Base-by-base conservation (phyloP, 306 rosid genomes). In the Hippophae rhamnoides region DNA sequence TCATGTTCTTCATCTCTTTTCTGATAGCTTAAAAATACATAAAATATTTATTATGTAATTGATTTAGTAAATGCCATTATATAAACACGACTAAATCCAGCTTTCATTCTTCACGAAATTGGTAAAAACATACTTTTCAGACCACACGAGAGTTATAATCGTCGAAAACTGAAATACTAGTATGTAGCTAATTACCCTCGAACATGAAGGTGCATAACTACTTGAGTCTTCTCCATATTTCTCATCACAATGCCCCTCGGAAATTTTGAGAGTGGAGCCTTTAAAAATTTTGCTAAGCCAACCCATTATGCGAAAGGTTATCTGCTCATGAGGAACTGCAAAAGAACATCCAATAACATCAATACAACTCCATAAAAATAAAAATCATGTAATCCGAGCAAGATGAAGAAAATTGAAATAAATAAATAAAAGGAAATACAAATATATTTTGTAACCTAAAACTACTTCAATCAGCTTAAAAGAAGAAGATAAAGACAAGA, bases 261-360 rank as follows among this genome's bases (percentile, higher is more conserved):
- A 82, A 65, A 79, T 62, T 71, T 82, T 87, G 18, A 78, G 87
- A 56, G 80, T 72, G 2, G 95, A 79, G 66, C 83, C 85, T 73
- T 87, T 87, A 43, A 87, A 84, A 80, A 87, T 47, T 70, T 77
- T 87, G 80, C 87, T 87, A 41, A 87, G 66, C 96, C 96, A 87
- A 61, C 87, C 94, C 96, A 85, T 88, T 10, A 63, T 44, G 68
- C 62, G 65, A 56, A 68, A 62, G 51, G 65, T 62, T 70, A 79
- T 77, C 59, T 56, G 81, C 60, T 80, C 85, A 80, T 78, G 60
- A 52, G 43, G 72, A 61, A 79, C 94, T 88, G 96, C 82, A 72
- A 46, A 78, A 8, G 43, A 74, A 77, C 69, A 73, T 68, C 56
- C 57, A 47, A 48, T 60, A 18, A 26, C 52, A 10, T 54, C 13